Evolutionary conservation across 169 alveolate genomes (phyloP).

Genomic region (Eimeria sp.): DNA sequence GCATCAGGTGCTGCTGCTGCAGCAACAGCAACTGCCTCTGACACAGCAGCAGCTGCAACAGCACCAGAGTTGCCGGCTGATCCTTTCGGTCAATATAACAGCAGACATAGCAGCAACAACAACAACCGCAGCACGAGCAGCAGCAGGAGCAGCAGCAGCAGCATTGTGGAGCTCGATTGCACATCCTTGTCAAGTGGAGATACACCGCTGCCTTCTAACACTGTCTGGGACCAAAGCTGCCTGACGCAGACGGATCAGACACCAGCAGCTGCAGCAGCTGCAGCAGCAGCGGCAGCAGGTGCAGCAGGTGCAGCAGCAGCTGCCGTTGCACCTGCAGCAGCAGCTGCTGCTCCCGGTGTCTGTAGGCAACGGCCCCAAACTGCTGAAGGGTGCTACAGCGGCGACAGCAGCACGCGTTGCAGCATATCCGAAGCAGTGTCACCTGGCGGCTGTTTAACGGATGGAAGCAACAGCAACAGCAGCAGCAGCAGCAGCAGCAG

Average conservation of each 20-base stretch:
- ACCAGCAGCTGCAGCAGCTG: background rate
- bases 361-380: background rate
- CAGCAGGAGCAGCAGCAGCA: conserved; percentile 43
- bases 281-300: background rate
- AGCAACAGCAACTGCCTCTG: background rate
- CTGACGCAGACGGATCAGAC: background rate
- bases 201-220: conserved; percentile 12
- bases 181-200: background rate
- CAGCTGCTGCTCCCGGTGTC: background rate
- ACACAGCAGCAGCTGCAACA: background rate
- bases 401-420: conserved; percentile 68
- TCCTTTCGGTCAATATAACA: background rate
- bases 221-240: background rate
- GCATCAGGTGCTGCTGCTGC: background rate
- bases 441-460: background rate
- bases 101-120: background rate
- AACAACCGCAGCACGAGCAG: conserved; percentile 7
- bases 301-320: background rate
- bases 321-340: background rate
- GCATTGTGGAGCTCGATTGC: background rate
- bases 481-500: too few species aligned
- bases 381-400: background rate
- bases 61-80: background rate
- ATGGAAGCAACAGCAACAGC: background rate
- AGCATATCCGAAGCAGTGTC: conserved; percentile 23